A percentile compares a stretch with the other conserved stretches of the same genome.
phyloP scores from a whole-genome alignment of 2,329 filamentous ascomycete genomes.

The Trichoderma sp. region DNA sequence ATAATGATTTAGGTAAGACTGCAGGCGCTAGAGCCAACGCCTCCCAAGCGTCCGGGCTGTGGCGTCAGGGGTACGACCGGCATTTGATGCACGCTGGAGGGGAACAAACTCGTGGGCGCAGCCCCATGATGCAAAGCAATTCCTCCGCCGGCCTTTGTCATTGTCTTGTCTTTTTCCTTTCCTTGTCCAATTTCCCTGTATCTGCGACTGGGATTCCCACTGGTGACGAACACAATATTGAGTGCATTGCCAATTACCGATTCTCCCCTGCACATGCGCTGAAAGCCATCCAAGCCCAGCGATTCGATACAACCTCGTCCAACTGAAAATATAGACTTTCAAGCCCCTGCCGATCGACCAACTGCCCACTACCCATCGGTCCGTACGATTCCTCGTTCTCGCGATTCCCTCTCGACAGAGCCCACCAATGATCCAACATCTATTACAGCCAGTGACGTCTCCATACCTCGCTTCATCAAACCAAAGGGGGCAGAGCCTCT shows the following conservation, averaged over 20 bases:
- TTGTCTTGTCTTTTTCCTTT: background rate
- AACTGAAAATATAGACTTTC: background rate
- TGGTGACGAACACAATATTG: background rate
- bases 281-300: background rate
- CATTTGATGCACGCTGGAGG: background rate
- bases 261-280: background rate
- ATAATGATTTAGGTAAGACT: background rate
- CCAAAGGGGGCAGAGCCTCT: slow-evolving; percentile 14
- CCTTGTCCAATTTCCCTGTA: background rate
- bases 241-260: background rate
- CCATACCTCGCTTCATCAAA: slow-evolving; percentile 20
- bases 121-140: background rate
- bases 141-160: background rate
- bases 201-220: background rate
- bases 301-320: background rate
- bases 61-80: background rate
- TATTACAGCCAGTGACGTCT: slow-evolving; percentile 9
- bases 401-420: background rate
- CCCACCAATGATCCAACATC: background rate
- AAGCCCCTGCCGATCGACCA: slow-evolving; percentile 6
- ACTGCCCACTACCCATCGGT: background rate
- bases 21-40: background rate
- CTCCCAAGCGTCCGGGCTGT: slow-evolving; percentile 2
- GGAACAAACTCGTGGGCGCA: background rate
- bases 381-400: background rate